Evolutionary conservation across 352 stramenopile species (phyloP), one percentile per base, ranked within the genome.

Genomic region (Phytophthora fragariae): DNA sequence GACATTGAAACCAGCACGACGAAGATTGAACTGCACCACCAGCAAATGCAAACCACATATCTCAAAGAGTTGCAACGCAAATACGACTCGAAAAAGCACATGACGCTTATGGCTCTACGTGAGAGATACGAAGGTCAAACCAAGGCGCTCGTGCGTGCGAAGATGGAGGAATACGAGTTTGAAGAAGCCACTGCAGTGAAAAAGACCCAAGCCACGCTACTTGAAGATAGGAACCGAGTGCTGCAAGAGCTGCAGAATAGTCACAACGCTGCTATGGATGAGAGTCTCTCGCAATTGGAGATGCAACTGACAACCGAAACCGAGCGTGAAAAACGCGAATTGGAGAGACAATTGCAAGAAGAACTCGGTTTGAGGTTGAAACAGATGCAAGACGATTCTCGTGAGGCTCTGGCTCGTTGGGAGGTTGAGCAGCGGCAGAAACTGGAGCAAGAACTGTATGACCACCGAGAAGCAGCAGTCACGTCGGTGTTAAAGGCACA

Each of bases 51-150:
- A 55, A 33, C 31, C 0, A 12, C 57, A 10, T 85, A 87, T 33
- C 54, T 92, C 44, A 77, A 83, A 56, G 83, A 92, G 21, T 68
- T 92, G 33, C 77, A 85, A 63, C 83, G 82, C 50, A 88, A 89
- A 64, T 92, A 85, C 41, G 80, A 89, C 47, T 91, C 83, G 7
- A 90, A 86, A 61, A 88, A 90, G 59, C 80, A 85, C 33, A 73
- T 91, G 74, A 62, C 74, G 31, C 56, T 92, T 3, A 68, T 91
- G 47, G 52, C 61, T 10, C 47, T 91, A 31, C 81, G 79, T 47
- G 84, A 90, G 21, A 70, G 73, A n/a, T 83, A 78, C 56, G 84
- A 92, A 49, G 73, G 64, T 19, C 80, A 92, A 37, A 89, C 83
- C 2, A 87, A 89, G 39, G 52, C 76, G 2, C 63, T 81, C 5